A percentile compares a stretch with the other conserved stretches of the same genome.
phyloP scores from a whole-genome alignment of 2,329 filamentous ascomycete species.

The Colletotrichum phormii region DNA sequence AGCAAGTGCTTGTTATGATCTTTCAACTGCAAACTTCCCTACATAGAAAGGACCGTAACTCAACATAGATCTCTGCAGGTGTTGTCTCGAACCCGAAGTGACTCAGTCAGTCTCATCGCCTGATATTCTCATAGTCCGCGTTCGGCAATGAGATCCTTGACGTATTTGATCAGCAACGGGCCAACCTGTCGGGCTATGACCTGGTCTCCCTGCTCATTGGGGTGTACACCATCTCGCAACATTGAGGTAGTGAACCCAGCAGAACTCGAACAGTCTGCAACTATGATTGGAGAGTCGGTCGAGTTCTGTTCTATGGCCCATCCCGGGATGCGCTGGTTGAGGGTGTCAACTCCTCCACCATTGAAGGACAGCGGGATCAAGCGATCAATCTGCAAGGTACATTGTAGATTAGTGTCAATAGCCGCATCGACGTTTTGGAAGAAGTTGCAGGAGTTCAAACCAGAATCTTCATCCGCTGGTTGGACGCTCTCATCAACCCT shows the following conservation, averaged over 20 bases:
- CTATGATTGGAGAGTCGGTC: constrained; percentile 51
- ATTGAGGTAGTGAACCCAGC: constrained; percentile 47
- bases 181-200: constrained; percentile 47
- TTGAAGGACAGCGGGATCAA: constrained; percentile 51
- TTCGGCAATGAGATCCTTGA: constrained; percentile 39
- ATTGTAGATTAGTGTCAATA: background rate
- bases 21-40: too few relatives aligned
- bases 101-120: background rate
- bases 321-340: constrained; percentile 51
- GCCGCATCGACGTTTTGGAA: background rate
- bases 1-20: too few relatives aligned
- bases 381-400: constrained; percentile 47
- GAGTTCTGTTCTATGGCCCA: constrained; percentile 51
- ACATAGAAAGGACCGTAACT: too few relatives aligned
- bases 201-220: constrained; percentile 49
- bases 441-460: constrained; percentile 41
- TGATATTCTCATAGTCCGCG: background rate
- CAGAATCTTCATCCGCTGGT: constrained; percentile 53
- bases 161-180: constrained; percentile 47
- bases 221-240: constrained; percentile 54
- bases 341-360: constrained; percentile 42
- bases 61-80: too few relatives aligned
- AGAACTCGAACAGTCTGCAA: constrained; percentile 51
- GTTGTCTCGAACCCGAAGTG: background rate
- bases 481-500: constrained; percentile 48